Percentiles rank a stretch among this genome's conserved stretches.
Conservation (phyloP, 176 grass and related monocot species). For the Bromus sterilis region DNA sequence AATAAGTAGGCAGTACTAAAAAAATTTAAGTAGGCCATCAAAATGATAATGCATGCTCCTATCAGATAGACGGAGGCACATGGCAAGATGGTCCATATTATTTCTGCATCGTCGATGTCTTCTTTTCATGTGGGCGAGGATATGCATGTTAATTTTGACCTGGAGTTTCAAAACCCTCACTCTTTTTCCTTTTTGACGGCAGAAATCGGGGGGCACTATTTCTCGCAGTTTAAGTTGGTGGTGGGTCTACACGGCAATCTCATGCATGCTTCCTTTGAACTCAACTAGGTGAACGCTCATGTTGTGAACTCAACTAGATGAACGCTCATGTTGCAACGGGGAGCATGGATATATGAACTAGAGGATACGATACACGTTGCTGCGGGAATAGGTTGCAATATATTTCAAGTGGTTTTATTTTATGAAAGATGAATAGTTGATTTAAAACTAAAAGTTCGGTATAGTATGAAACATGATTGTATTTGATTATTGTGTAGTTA, state of each 20-base stretch:
- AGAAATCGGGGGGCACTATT: background rate
- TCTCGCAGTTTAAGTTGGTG: background rate
- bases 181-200: background rate
- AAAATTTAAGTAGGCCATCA: background rate
- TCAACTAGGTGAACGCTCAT: too few relatives aligned
- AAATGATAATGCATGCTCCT: background rate
- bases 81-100: slow-evolving; percentile 22
- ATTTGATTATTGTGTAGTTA: too few relatives aligned
- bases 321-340: too few relatives aligned
- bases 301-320: too few relatives aligned
- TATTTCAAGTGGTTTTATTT: too few relatives aligned
- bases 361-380: too few relatives aligned
- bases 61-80: slow-evolving; percentile 12
- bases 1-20: background rate
- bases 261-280: background rate
- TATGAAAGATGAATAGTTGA: too few relatives aligned
- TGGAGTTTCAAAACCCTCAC: background rate
- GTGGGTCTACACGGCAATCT: background rate
- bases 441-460: too few relatives aligned
- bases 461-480: too few relatives aligned
- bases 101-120: background rate
- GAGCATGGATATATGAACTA: too few relatives aligned
- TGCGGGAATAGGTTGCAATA: too few relatives aligned
- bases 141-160: slow-evolving; percentile 22
- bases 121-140: background rate